Percentiles rank a stretch among this genome's conserved stretches.
Conservation (phyloP, 2,329 filamentous ascomycete genomes). For the Hymenoscyphus salicellus region DNA sequence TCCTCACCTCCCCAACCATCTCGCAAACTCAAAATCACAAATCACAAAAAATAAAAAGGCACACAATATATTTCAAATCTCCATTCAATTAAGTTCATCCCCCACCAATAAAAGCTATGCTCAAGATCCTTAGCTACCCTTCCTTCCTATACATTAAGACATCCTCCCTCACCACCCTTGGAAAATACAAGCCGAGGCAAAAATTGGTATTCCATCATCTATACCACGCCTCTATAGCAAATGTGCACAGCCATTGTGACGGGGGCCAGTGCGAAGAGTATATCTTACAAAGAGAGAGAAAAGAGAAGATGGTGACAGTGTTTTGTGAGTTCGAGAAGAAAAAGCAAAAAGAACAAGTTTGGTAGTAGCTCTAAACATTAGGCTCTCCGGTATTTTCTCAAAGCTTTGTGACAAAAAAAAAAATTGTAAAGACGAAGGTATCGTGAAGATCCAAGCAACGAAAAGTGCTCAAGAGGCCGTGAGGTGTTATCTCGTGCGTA, state of each 20-base stretch:
- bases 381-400: slow-evolving; percentile 21
- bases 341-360: slow-evolving; percentile 10
- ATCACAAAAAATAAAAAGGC: not conserved
- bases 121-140: not conserved
- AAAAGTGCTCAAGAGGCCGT: slow-evolving; percentile 20
- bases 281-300: slow-evolving; percentile 33
- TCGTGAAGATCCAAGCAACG: slow-evolving; percentile 15
- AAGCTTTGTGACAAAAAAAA: slow-evolving; percentile 14
- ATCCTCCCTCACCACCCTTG: not conserved
- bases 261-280: slow-evolving; percentile 20
- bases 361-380: slow-evolving; percentile 34
- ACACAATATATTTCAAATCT: not conserved
- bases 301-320: slow-evolving; percentile 12
- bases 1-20: too few species aligned
- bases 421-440: slow-evolving; percentile 19
- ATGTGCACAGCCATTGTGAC: slow-evolving; percentile 26
- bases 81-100: not conserved
- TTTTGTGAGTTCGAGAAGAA: not conserved
- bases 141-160: not conserved
- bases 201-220: not conserved
- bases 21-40: too few species aligned
- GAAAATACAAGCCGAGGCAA: not conserved
- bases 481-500: slow-evolving; percentile 12
- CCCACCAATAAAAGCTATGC: not conserved
- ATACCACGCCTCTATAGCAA: not conserved